Conservation (phyloP, 108 stramenopile species). For the Skeletonema costatum region DNA sequence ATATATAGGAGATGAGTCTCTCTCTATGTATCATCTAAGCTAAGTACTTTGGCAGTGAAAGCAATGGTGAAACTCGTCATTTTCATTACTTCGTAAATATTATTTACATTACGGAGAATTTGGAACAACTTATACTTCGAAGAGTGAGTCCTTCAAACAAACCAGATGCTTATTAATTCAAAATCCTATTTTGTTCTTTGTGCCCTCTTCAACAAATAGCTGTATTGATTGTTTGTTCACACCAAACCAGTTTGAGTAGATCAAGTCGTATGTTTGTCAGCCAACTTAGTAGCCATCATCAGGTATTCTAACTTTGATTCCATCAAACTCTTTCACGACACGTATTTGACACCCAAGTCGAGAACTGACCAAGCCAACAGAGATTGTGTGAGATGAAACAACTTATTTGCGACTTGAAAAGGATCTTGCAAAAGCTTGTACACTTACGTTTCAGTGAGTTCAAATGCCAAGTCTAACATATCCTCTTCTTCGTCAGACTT, state of each 20-base stretch:
- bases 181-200: not conserved
- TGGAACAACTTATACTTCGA: too few species aligned
- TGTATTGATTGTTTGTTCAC: not conserved
- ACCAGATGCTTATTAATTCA: too few species aligned
- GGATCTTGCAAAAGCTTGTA: not conserved
- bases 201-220: not conserved
- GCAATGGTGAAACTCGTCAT: too few species aligned
- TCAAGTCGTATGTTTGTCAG: not conserved
- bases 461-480: constrained; percentile 98
- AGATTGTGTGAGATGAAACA: not conserved
- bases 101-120: too few species aligned
- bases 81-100: too few species aligned
- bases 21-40: too few species aligned
- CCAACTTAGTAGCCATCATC: constrained; percentile 80
- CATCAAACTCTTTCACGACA: constrained; percentile 88
- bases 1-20: too few species aligned
- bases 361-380: constrained; percentile 55
- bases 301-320: constrained; percentile 91
- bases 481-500: constrained; percentile 97
- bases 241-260: not conserved
- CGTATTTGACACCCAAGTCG: constrained; percentile 96
- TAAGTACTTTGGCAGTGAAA: too few species aligned
- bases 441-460: constrained; percentile 94
- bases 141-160: not conserved
- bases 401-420: not conserved